Conservation (phyloP, 2,329 filamentous ascomycete genomes). For the Orbilia quercus region DNA sequence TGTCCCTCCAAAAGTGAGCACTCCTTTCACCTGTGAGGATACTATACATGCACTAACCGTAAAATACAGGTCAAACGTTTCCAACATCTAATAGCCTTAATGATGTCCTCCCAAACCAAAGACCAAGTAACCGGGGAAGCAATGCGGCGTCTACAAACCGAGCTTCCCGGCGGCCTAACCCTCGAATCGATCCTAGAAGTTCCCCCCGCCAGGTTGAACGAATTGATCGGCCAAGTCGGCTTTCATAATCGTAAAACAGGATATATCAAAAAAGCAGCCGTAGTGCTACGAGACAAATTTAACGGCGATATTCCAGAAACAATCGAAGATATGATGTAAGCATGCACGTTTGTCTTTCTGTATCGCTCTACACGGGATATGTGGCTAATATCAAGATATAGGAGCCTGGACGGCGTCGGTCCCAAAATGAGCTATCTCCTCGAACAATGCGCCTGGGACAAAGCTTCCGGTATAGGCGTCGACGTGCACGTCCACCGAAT, state of each 20-base stretch:
- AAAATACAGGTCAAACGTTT: conserved; percentile 73
- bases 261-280: conserved; percentile 79
- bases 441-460: conserved; percentile 79
- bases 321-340: conserved; percentile 77
- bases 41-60: neutral
- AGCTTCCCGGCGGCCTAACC: conserved; percentile 75
- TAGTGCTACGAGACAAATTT: conserved; percentile 77
- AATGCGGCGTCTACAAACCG: conserved; percentile 80
- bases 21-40: neutral
- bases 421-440: conserved; percentile 96
- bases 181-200: conserved; percentile 81
- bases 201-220: conserved; percentile 73
- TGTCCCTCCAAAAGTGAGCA: conserved; percentile 62
- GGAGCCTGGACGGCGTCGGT: conserved; percentile 73
- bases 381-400: conserved; percentile 9
- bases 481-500: conserved; percentile 96
- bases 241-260: conserved; percentile 96
- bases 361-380: neutral
- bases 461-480: conserved; percentile 82
- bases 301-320: conserved; percentile 82
- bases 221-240: conserved; percentile 83
- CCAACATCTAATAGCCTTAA: conserved; percentile 86
- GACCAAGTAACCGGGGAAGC: conserved; percentile 88
- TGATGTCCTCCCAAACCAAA: conserved; percentile 93
- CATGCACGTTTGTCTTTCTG: conserved; percentile 67